Conservation (phyloP, 495 filamentous ascomycete species). For the Podospora didyma region DNA sequence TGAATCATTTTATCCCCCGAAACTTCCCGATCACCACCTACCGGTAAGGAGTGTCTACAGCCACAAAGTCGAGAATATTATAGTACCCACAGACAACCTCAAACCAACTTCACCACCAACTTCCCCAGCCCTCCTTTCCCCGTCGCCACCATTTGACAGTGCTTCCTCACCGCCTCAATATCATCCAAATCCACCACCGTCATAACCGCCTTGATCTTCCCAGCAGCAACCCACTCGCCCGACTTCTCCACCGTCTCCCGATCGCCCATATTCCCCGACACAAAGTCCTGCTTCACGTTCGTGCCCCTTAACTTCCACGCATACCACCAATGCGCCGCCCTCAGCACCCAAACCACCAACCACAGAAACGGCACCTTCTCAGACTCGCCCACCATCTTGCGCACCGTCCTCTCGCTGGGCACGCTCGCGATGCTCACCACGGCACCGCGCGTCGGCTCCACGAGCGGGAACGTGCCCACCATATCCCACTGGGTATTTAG, state of each 20-base stretch:
- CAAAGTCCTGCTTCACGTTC: conserved; percentile 34
- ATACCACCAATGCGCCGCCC: conserved; percentile 36
- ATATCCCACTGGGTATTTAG: conserved; percentile 44
- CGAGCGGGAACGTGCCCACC: conserved; percentile 31
- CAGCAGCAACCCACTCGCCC: conserved; percentile 38
- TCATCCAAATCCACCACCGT: conserved; percentile 41
- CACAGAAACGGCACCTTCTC: conserved; percentile 27
- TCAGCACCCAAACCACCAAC: conserved; percentile 24
- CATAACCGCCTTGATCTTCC: conserved; percentile 43
- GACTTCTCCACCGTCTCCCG: conserved; percentile 41
- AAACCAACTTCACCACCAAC: conserved; percentile 46
- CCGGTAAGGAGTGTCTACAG: too few relatives aligned
- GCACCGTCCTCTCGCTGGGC: conserved; percentile 31
- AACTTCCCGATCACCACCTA: too few relatives aligned
- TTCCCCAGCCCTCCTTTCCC: conserved; percentile 55
- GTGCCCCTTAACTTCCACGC: conserved; percentile 33
- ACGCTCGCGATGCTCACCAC: conserved; percentile 39
- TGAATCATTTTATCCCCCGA: too few relatives aligned
- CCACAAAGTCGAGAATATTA: too few relatives aligned
- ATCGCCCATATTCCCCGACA: conserved; percentile 30
- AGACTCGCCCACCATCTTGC: conserved; percentile 28
- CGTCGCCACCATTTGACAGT: conserved; percentile 42
- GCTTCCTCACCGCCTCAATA: conserved; percentile 40
- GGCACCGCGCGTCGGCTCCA: conserved; percentile 35
- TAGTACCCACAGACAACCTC: too few relatives aligned